These are phyloP conservation scores for Rhodomyrtus psidioides DNA, from an alignment of 441 rosid species.

Conservation along the genomic window DNA sequence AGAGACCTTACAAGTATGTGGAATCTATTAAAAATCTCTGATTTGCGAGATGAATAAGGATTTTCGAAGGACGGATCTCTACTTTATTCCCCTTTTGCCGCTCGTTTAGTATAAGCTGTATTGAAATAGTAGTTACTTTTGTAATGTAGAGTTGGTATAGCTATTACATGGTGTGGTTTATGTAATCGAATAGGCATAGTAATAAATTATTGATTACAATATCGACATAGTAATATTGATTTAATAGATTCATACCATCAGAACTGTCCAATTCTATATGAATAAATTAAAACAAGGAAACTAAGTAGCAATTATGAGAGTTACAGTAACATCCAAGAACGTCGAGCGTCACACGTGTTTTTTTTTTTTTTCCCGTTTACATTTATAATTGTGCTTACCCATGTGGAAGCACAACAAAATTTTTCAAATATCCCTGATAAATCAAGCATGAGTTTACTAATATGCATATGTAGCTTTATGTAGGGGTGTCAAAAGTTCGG, in stretches of 20 bases:
- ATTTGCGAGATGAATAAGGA: neutral
- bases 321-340: neutral
- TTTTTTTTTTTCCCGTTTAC: too few relatives aligned
- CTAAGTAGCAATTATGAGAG: neutral
- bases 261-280: neutral
- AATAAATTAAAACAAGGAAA: neutral
- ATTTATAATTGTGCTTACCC: too few relatives aligned
- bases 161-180: neutral
- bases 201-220: too few relatives aligned
- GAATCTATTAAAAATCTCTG: too few relatives aligned
- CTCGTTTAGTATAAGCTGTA: neutral
- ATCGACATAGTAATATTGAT: too few relatives aligned
- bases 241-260: neutral
- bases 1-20: too few relatives aligned
- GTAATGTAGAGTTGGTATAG: neutral
- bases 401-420: too few relatives aligned
- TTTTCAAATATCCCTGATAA: too few relatives aligned
- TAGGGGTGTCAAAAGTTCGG: too few relatives aligned
- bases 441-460: too few relatives aligned
- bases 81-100: neutral
- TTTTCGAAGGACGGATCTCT: rapidly evolving
- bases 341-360: too few relatives aligned
- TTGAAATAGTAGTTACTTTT: neutral
- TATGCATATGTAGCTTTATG: too few relatives aligned
- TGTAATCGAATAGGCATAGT: neutral